Evolutionary conservation across 345 rosid genomes (phyloP).

Genomic region (Kandelia obovata): DNA sequence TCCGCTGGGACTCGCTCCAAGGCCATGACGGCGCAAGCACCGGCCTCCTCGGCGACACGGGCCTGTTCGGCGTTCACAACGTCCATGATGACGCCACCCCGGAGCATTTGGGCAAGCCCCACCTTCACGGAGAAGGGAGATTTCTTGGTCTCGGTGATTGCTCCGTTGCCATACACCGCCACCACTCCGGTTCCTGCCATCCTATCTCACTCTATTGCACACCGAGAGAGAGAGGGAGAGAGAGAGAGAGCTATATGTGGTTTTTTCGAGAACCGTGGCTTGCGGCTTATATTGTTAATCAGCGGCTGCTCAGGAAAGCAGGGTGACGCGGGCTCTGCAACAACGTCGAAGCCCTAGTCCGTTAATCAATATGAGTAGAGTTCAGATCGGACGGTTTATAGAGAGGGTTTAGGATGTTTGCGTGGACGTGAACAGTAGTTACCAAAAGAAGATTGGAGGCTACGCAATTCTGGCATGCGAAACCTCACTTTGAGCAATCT

Average conservation of each 20-base stretch:
- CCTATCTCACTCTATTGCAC: not conserved
- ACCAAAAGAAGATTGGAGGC: constrained; percentile 3
- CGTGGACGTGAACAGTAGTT: not conserved
- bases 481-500: constrained; percentile 4
- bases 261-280: not conserved
- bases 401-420: not conserved
- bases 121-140: constrained; percentile 31
- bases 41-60: constrained; percentile 29
- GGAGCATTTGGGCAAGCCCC: constrained; percentile 30
- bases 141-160: constrained; percentile 24
- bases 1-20: constrained; percentile 29
- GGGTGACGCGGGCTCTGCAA: not conserved
- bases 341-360: not conserved
- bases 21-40: constrained; percentile 30
- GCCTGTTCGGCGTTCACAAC: constrained; percentile 29
- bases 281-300: constrained; percentile 9
- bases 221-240: not conserved
- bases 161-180: constrained; percentile 28
- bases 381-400: constrained; percentile 16
- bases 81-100: constrained; percentile 32
- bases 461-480: constrained; percentile 11
- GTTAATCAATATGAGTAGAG: not conserved
- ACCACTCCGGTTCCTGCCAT: constrained; percentile 32
- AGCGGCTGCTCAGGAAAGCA: not conserved
- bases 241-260: not conserved